Evolutionary conservation across 2,329 filamentous ascomycete genomes (phyloP), one percentile per base, ranked within the genome.

Genomic region (Cercospora sojina): DNA sequence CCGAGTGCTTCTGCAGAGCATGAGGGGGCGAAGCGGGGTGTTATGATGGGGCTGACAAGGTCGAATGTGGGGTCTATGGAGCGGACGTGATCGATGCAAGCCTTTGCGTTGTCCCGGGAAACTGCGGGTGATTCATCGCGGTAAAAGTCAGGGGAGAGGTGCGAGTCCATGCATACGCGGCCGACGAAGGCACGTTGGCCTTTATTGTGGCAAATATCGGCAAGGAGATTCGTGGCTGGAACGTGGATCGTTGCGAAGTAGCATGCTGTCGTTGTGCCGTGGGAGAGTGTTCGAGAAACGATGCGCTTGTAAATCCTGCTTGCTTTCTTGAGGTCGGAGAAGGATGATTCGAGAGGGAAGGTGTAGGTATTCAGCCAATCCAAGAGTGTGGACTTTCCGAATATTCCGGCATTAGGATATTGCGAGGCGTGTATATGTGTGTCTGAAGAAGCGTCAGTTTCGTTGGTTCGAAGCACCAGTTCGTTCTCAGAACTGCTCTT

Each of bases 311-410:
- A 99, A 68, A 96, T 88, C 38, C 82, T 83, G 13, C 83, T 83
- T 0, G 93, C 92, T 74, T 86, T 88, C 64, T 80, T 70, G 5
- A 88, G 80, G 69, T 87, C 83, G 6, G 84, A 80, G 67, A 97
- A 87, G 9, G 90, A 93, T 0, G 89, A 84, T 79, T 99, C 95
- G 69, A 97, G 86, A 0, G 95, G 95, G 76, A 98, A 99, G 0
- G 95, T 99, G 82, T 99, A 98, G 16, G 85, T 95, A 74, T 93
- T 87, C 5, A 99, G 84, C 95, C 95, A 99, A 80, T 95, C 90
- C 13, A 99, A 86, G 32, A 99, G 88, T 0, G 94, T 97, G 0
- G 91, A 90, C 71, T 93, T 95, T 74, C 95, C 95, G 77, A 98
- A 98, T 70, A 99, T 90, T 66, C 95, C 95, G 1, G 88, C 87